Percentiles rank a stretch among this genome's conserved stretches.
Evolutionary conservation across 306 rosid genomes (phyloP).

Genomic region (Quillaja saponaria): DNA sequence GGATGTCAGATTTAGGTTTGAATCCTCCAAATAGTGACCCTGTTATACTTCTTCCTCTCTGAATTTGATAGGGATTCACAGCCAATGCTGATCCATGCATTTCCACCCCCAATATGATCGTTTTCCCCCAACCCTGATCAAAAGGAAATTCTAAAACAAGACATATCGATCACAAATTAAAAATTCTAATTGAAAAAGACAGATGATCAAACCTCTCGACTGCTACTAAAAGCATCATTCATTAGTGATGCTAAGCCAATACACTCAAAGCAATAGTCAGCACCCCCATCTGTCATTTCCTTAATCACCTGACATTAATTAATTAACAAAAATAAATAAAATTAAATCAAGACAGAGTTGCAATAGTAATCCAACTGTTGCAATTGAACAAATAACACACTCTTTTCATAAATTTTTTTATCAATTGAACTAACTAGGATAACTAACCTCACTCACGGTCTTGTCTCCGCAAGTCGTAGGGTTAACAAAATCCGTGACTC

Average conservation of each 20-base stretch:
- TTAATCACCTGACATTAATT: slow-evolving; percentile 46
- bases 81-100: slow-evolving; percentile 44
- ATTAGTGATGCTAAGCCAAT: slow-evolving; percentile 65
- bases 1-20: slow-evolving; percentile 46
- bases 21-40: slow-evolving; percentile 54
- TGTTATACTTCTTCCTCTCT: slow-evolving; percentile 38
- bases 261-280: slow-evolving; percentile 74
- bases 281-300: slow-evolving; percentile 66
- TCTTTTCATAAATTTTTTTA: no score
- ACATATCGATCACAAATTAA: neutral
- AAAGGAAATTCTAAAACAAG: neutral
- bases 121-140: slow-evolving; percentile 63
- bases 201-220: slow-evolving; percentile 38
- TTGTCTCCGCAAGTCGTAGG: slow-evolving; percentile 46
- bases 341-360: neutral
- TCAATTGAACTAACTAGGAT: no score
- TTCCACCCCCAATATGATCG: slow-evolving; percentile 56
- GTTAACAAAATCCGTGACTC: slow-evolving; percentile 63
- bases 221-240: slow-evolving; percentile 52
- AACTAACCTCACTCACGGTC: slow-evolving; percentile 56
- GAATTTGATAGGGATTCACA: slow-evolving; percentile 29
- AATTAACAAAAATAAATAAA: neutral
- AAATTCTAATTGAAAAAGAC: no score
- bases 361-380: no score
- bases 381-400: no score